Evolutionary conservation across 805 yeast species (phyloP), one percentile per base, ranked within the genome.

Genomic region (Wickerhamomyces kurtzmanii): DNA sequence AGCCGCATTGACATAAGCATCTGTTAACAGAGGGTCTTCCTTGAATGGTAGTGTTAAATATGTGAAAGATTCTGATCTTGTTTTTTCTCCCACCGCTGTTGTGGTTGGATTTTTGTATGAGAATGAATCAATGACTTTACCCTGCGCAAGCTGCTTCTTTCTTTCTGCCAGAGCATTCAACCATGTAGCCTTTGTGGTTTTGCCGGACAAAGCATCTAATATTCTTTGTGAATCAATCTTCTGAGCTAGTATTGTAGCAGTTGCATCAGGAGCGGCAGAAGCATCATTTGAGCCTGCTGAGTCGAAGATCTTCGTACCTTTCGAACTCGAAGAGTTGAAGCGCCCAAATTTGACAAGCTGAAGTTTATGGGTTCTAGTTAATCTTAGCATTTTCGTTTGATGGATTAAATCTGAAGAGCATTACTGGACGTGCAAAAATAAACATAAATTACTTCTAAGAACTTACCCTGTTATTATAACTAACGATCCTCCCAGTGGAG

Each of bases 1-100:
- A 32, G 76, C 79, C 4, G 95, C 87, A 51, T 82, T 83, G 43
- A 84, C 80, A 47, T 87, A 87, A 26, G 86, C 72, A 48, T 87
- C 97, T 37, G 93, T 72, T 17, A 85, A 62, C 73, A 80, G 75
- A 20, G 68, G 59, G 49, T 87, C 94, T 34, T 81, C 81, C 42
- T 81, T 82, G 60, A 87, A 86, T 0, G 96, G 95, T 27, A 87
- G 59, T 2, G 68, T 59, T 34, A 80, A 55, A 44, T 66, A 79
- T 22, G 77, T 62, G 41, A 81, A 81, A 3, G 94, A 83, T 39
- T 86, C 96, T 9, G 60, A 62, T 39, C 91, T 68, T 2, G 91
- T 77, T 46, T 75, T 73, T 38, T 85, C 91, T 17, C 68, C 61
- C 11, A 86, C 73, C 6, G 62, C 73, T 12, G 84, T 70, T 12